phyloP scores from a whole-genome alignment of 2,329 filamentous ascomycete species.

The Xylariaceae sp. region DNA sequence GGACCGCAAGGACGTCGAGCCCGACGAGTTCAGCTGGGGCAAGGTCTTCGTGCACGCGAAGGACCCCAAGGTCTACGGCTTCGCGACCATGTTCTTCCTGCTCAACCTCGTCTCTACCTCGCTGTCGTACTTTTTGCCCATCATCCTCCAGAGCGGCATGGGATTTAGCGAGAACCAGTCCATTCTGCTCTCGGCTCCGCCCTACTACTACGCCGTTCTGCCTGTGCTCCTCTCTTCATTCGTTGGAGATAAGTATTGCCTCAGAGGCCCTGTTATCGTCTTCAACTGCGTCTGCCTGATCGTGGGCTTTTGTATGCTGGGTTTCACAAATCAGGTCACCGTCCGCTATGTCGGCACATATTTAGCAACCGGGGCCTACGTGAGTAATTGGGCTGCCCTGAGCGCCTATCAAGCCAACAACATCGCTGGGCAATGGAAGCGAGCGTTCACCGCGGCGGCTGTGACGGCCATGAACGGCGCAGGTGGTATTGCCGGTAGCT shows the following conservation, averaged over 20 bases:
- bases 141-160: constrained; percentile 53
- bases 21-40: constrained; percentile 51
- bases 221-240: constrained; percentile 60
- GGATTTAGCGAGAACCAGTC: constrained; percentile 47
- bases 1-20: constrained; percentile 56
- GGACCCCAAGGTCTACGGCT: constrained; percentile 61
- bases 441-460: constrained; percentile 56
- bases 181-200: constrained; percentile 61
- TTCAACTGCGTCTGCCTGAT: constrained; percentile 63
- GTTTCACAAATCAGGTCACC: constrained; percentile 54
- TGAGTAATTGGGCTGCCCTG: constrained; percentile 65
- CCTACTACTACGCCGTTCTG: constrained; percentile 63
- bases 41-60: constrained; percentile 52
- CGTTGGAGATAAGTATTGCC: constrained; percentile 55
- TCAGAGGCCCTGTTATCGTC: constrained; percentile 58
- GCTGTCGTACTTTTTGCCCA: constrained; percentile 62
- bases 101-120: constrained; percentile 63
- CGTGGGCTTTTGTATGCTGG: constrained; percentile 61
- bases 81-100: constrained; percentile 61
- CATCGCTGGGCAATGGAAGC: constrained; percentile 60
- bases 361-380: constrained; percentile 63
- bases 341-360: constrained; percentile 62
- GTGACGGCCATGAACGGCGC: constrained; percentile 59
- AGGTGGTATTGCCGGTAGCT: constrained; percentile 62
- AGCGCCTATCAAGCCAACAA: constrained; percentile 62